These are phyloP conservation scores for Abrus precatorius DNA, from an alignment of 306 rosid genomes.

Conservation along the genomic window DNA sequence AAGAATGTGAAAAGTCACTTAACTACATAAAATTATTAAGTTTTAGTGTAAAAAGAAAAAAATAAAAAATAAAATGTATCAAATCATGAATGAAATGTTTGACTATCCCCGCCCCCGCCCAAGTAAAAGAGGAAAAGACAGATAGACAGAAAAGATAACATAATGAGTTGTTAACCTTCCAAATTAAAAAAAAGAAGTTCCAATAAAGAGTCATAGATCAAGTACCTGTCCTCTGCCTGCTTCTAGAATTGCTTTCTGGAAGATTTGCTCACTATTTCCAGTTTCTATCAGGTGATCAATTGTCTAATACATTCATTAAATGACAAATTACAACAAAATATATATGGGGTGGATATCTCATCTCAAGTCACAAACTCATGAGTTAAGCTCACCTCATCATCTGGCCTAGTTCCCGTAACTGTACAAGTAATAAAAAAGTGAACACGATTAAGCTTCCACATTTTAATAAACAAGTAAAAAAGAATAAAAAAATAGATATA, in stretches of 20 bases:
- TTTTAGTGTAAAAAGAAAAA: neutral
- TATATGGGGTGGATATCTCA: constrained; percentile 15
- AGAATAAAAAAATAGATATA: neutral
- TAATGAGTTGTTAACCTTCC: constrained; percentile 15
- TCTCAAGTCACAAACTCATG: constrained; percentile 38
- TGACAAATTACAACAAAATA: constrained; percentile 48
- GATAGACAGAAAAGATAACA: constrained; percentile 1
- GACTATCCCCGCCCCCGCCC: neutral
- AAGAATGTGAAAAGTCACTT: constrained; percentile 3
- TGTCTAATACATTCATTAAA: constrained; percentile 63
- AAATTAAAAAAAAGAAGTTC: neutral
- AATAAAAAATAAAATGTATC: neutral
- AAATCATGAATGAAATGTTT: neutral
- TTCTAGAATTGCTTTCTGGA: constrained; percentile 88
- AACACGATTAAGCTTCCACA: constrained; percentile 36
- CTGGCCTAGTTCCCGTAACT: constrained; percentile 96
- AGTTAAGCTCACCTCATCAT: constrained; percentile 83
- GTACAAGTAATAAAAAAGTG: constrained; percentile 54
- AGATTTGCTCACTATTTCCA: constrained; percentile 96
- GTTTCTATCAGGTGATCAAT: constrained; percentile 95
- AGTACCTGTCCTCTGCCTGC: constrained; percentile 92
- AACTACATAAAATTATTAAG: neutral
- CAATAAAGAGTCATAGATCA: constrained; percentile 25
- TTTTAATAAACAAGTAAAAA: neutral
- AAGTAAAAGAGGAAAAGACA: neutral